Conservation (phyloP, 208 protist species). For the Trichomonas vaginalis region DNA sequence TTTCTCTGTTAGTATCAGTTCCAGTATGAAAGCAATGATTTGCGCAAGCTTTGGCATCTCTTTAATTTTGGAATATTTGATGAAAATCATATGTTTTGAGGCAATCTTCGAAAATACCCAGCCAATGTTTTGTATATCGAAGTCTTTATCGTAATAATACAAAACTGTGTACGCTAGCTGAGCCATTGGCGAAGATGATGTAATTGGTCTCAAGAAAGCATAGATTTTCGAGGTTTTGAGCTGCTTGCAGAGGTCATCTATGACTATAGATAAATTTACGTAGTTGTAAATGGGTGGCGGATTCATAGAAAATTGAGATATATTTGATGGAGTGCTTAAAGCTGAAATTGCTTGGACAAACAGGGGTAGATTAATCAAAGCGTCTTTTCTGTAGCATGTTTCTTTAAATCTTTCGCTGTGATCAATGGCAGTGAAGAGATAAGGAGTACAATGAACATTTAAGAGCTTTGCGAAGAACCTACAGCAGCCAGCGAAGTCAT, state of each 20-base stretch:
- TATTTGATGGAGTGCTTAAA: background rate
- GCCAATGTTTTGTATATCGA: background rate
- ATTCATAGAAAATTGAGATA: background rate
- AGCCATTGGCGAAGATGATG: background rate
- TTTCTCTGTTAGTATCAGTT: background rate
- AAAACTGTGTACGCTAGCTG: background rate
- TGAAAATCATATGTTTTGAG: background rate
- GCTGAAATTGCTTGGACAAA: background rate
- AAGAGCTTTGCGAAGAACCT: background rate
- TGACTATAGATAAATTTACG: background rate
- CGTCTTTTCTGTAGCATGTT: background rate
- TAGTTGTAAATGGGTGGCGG: background rate
- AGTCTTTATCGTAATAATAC: background rate
- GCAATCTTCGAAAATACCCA: background rate
- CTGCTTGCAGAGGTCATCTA: background rate
- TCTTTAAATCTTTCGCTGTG: background rate
- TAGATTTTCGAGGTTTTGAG: background rate
- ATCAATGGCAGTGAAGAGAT: background rate
- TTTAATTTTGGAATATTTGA: background rate
- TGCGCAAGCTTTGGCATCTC: background rate
- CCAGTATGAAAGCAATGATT: background rate
- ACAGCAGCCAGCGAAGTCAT: background rate
- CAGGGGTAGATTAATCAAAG: background rate
- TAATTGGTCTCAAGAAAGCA: background rate
- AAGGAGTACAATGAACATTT: background rate